Evolutionary conservation across 1,284 basidiomycete genomes (phyloP), one percentile per base, ranked within the genome.

Genomic region (Microbotryum silenes-acaulis): DNA sequence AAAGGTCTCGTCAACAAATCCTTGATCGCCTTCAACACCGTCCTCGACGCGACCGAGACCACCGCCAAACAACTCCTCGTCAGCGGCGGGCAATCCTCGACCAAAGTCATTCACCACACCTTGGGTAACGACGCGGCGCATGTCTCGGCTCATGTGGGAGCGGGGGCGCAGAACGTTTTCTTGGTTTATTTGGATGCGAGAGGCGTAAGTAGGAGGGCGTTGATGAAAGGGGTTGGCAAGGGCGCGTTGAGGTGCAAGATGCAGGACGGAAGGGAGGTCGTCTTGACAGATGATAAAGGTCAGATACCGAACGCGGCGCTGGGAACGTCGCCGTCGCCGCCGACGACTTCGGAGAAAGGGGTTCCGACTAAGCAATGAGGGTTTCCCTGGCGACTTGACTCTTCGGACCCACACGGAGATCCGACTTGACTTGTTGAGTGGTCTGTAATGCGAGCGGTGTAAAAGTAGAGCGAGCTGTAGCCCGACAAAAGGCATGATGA

Each of bases 1-100:
- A 62, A 69, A 20, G 74, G 74, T 6, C 63, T 73, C n/a, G 56
- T 76, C 61, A 71, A 72, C 31, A 70, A 72, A 47, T 68, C 72
- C 1, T 64, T 76, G 21, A 66, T 73, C 21, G 75, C 74, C 6
- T 66, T 72, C 59, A 74, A 71, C 59, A 72, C 72, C 8, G 70
- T 77, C 14, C 64, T 73, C 9, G 75, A 77, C 45, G 72, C 73
- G 8, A 55, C 75, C n/a, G 75, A 75, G 46, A 65, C 69, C 49
- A 67, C 64, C 25, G 64, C 63, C 18, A 70, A 70, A 49, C 61
- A 62, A 44, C 56, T 70, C 31, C 57, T 75, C 8, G 68, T 69
- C 21, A 71, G 70, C 29, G 67, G 71, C 16, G 63, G 70, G 4
- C 65, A 72, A 20, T 72, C 74, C 0, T 70, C 73, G 0, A 71